Evolutionary conservation across 2,329 filamentous ascomycete genomes (phyloP).

Genomic region (Amauroascus verrucosus): DNA sequence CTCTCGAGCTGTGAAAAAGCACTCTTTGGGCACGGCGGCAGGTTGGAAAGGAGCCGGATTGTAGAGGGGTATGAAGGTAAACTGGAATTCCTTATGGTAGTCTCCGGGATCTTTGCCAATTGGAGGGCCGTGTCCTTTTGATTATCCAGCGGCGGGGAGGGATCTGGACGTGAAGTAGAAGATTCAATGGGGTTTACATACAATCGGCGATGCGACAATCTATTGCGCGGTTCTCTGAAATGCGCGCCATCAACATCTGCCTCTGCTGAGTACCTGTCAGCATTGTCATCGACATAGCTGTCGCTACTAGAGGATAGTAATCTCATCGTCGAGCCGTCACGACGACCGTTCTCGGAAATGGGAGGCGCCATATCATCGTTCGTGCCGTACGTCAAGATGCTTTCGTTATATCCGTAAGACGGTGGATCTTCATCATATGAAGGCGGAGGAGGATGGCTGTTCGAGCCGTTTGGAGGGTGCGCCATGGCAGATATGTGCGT

Average conservation of each 20-base stretch:
- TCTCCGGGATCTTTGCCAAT: constrained; percentile 13
- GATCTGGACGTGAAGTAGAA: constrained; percentile 13
- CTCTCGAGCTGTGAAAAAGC: not conserved
- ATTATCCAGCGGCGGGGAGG: not conserved
- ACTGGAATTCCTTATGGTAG: constrained; percentile 15
- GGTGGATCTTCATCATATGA: constrained; percentile 37
- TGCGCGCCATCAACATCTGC: constrained; percentile 13
- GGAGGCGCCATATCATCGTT: constrained; percentile 22
- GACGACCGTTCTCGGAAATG: constrained; percentile 18
- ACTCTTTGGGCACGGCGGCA: not conserved
- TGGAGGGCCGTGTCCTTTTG: not conserved
- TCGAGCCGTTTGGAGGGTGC: not conserved
- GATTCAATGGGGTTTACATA: constrained; percentile 25
- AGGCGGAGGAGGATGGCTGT: constrained; percentile 22
- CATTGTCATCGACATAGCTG: constrained; percentile 1
- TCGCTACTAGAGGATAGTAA: constrained; percentile 30
- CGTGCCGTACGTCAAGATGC: constrained; percentile 25
- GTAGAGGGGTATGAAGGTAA: not conserved
- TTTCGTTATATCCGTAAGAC: constrained; percentile 29
- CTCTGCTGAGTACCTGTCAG: constrained; percentile 10
- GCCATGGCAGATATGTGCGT: not conserved
- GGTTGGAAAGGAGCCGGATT: not conserved
- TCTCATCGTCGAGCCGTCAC: constrained; percentile 36
- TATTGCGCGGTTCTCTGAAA: constrained; percentile 7
- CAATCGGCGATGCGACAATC: constrained; percentile 21